Percentiles rank a stretch among this genome's conserved stretches.
Conservation (phyloP, 169 alveolate genomes). For the Cryptosporidium ryanae region DNA sequence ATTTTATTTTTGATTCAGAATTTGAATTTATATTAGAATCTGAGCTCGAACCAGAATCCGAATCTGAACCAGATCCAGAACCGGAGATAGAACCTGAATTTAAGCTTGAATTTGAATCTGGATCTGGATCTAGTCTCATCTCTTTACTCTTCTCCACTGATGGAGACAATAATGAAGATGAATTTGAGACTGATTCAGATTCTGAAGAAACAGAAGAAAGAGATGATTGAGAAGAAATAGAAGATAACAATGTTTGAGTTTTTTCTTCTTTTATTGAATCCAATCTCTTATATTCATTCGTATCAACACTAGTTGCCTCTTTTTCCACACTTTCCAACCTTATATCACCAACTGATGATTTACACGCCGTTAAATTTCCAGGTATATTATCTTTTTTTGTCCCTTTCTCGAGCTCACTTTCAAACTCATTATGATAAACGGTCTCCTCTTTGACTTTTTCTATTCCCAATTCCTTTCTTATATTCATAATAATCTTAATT, state of each 20-base stretch:
- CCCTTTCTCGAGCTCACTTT: background rate
- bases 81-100: background rate
- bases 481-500: slow-evolving; percentile 2
- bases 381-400: background rate
- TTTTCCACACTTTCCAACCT: background rate
- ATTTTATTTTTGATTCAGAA: background rate
- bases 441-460: background rate
- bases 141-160: slow-evolving; percentile 4
- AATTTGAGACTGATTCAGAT: slow-evolving; percentile 3
- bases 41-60: slow-evolving; percentile 4
- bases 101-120: background rate
- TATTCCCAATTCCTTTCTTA: slow-evolving; percentile 44
- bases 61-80: slow-evolving; percentile 9
- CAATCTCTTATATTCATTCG: background rate
- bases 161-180: slow-evolving; percentile 4
- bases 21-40: background rate
- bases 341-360: background rate
- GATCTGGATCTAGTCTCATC: background rate
- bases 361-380: background rate
- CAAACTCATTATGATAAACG: background rate
- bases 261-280: background rate
- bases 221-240: slow-evolving; percentile 21
- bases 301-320: background rate
- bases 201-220: background rate
- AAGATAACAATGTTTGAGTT: slow-evolving; percentile 12